Percentiles rank a stretch among this genome's conserved stretches.
phyloP scores from a whole-genome alignment of 2,329 filamentous ascomycete species.

The Thelonectria rubi region DNA sequence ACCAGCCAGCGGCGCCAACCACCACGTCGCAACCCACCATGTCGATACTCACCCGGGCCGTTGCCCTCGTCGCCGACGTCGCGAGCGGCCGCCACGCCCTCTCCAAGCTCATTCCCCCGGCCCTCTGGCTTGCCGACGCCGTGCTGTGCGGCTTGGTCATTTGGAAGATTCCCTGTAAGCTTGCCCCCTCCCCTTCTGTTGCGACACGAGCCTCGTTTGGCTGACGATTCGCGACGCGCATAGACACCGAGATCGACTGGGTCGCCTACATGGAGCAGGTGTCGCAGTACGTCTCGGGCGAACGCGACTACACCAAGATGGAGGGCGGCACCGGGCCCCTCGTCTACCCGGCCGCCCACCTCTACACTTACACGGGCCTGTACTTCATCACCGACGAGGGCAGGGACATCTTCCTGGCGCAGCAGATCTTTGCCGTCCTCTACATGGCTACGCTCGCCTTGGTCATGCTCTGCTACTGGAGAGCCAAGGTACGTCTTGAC shows the following conservation, averaged over 20 bases:
- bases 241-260: slow-evolving; percentile 98
- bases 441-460: slow-evolving; percentile 80
- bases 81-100: slow-evolving; percentile 60
- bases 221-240: slow-evolving; percentile 15
- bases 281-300: slow-evolving; percentile 78
- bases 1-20: slow-evolving; percentile 15
- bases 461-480: slow-evolving; percentile 84
- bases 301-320: slow-evolving; percentile 88
- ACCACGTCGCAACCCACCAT: slow-evolving; percentile 43
- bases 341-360: slow-evolving; percentile 93
- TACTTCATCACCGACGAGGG: slow-evolving; percentile 82
- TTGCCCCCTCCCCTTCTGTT: background rate
- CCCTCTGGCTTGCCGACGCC: slow-evolving; percentile 75
- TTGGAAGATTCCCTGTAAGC: slow-evolving; percentile 83
- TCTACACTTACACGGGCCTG: slow-evolving; percentile 86
- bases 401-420: slow-evolving; percentile 79
- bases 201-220: background rate
- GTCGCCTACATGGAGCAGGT: slow-evolving; percentile 96
- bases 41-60: slow-evolving; percentile 40
- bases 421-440: slow-evolving; percentile 81
- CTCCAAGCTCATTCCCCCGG: slow-evolving; percentile 62
- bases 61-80: slow-evolving; percentile 52
- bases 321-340: slow-evolving; percentile 89
- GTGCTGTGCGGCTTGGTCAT: slow-evolving; percentile 78
- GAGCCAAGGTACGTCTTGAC: slow-evolving; percentile 66